Base-by-base conservation (phyloP, 2,329 filamentous ascomycete species). In the Phyllosticta paracitricarpa region DNA sequence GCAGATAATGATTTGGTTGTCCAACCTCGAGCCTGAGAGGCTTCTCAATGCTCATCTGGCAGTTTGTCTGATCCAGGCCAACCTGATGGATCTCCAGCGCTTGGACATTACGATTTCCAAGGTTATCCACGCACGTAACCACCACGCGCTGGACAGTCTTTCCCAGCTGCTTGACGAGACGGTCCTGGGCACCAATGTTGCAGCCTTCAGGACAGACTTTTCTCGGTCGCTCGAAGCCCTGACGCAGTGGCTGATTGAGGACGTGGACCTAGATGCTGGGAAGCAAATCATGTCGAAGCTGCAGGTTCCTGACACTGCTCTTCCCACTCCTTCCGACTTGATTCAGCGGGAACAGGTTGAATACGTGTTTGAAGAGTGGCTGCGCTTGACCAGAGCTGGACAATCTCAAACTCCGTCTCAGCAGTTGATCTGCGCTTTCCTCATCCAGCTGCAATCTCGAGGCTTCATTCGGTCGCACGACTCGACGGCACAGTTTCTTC, bases 331-430 rank as follows among this genome's bases (percentile, higher is more conserved):
- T 61, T 81, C 84, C 57, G 75, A 79, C 17, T 73, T 77, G 51
- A 79, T 83, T 33, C 86, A 86, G 66, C 84, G 86, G 64, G 90
- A 96, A 64, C 91, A 97, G 72, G 85, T 96, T 75, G 91, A 95
- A 67, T 97, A 99, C 71, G 82, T 97, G 22, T 97, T 99, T 69
- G 91, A 93, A 53, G 94, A 99, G 76, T 99, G 94, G 94, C 84
- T 93, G 28, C 86, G 88, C 63, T 82, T 97, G 7, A 88, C 88
- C 56, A 57, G 61, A 14, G 54, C 52, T 14, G 58, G 53, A 73
- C 89, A 91, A 67, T 82, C 85, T n/a, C 85, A 87, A 66, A 84
- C 87, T 3, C 86, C 87, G 3, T 62, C 61, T 22, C 88, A 91
- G 64, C 89, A 88, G 69, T 83, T 87, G 0, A 80, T 86, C 59